Evolutionary conservation across 805 yeast genomes (phyloP), one percentile per base, ranked within the genome.

Genomic region (Debaryomyces maramus): DNA sequence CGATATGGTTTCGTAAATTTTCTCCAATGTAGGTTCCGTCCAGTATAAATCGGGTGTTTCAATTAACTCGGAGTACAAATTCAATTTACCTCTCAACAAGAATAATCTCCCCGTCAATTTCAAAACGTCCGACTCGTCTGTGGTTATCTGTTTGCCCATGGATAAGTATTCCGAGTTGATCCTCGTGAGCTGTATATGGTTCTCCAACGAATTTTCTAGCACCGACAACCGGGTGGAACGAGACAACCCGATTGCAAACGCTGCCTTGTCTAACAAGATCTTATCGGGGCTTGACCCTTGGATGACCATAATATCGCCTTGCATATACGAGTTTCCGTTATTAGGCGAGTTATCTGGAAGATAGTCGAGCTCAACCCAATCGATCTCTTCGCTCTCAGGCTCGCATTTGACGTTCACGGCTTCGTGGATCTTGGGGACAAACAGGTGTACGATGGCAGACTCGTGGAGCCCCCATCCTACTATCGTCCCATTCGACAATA

Each of bases 11-110:
- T 81, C 77, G 60, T 88, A 90, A 7, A 88, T 79, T 39, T 73
- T 73, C 55, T 90, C 97, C 39, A 90, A 67, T 23, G 80, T 79
- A 1, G 97, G 95, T 55, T 89, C 96, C 33, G 88, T 77, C 97
- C 97, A 90, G 61, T 89, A 90, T 31, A 88, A 63, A 58, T 90
- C 97, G 0, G 97, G 97, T 0, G 95, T 88, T 51, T 89, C 97
- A 21, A 88, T 87, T 43, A 90, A 72, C 53, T 89, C 96, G 7
- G 91, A 85, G 60, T 90, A 88, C 22, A 90, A 65, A 51, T 90
- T 90, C 49, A 90, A 71, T 49, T 84, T 84, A 1, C 96, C 96
- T 44, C 97, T 68, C 10, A 90, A 67, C 31, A 87, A 65, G 47
- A 90, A 77, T 16, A 90, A 66, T 39, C 81, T 70, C 0, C 97